These are phyloP conservation scores for Parafenestella ontariensis DNA, from an alignment of 2,329 filamentous ascomycete species.

Conservation along the genomic window DNA sequence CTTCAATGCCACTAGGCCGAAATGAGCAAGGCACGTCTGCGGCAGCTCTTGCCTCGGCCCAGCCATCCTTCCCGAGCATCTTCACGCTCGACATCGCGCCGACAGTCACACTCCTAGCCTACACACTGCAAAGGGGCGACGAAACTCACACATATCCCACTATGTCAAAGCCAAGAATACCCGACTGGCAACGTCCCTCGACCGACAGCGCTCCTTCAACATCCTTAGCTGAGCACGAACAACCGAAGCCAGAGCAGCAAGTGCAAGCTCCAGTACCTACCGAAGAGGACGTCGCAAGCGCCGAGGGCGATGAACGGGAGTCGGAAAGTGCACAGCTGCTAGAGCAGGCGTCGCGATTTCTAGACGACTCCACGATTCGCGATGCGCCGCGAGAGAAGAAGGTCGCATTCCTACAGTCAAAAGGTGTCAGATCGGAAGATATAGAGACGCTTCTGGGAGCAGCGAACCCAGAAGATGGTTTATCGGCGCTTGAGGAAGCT, in stretches of 20 bases:
- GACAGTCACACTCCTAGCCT: slow-evolving; percentile 1
- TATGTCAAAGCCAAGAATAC: slow-evolving; percentile 38
- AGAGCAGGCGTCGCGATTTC: slow-evolving; percentile 76
- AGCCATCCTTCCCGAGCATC: slow-evolving; percentile 27
- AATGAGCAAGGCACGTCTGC: background rate
- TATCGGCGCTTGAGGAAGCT: slow-evolving; percentile 24
- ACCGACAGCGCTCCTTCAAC: slow-evolving; percentile 13
- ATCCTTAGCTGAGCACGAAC: slow-evolving; percentile 13
- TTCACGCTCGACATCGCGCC: slow-evolving; percentile 7
- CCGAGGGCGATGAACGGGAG: slow-evolving; percentile 6
- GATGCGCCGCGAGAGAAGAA: slow-evolving; percentile 75
- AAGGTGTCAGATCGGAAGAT: slow-evolving; percentile 72
- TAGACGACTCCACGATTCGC: slow-evolving; percentile 76
- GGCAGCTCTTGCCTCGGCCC: slow-evolving; percentile 25
- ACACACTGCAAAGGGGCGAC: background rate
- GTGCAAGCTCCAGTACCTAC: slow-evolving; percentile 22
- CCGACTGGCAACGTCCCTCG: slow-evolving; percentile 45
- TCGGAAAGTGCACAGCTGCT: slow-evolving; percentile 45
- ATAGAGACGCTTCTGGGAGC: slow-evolving; percentile 69
- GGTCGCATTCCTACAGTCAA: slow-evolving; percentile 75
- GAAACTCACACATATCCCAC: background rate
- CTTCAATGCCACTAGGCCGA: background rate
- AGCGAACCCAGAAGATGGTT: slow-evolving; percentile 14
- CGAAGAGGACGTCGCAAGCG: slow-evolving; percentile 10
- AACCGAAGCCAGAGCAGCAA: slow-evolving; percentile 20